phyloP scores from a whole-genome alignment of 495 filamentous ascomycete species.

The Cladorrhinum samala region DNA sequence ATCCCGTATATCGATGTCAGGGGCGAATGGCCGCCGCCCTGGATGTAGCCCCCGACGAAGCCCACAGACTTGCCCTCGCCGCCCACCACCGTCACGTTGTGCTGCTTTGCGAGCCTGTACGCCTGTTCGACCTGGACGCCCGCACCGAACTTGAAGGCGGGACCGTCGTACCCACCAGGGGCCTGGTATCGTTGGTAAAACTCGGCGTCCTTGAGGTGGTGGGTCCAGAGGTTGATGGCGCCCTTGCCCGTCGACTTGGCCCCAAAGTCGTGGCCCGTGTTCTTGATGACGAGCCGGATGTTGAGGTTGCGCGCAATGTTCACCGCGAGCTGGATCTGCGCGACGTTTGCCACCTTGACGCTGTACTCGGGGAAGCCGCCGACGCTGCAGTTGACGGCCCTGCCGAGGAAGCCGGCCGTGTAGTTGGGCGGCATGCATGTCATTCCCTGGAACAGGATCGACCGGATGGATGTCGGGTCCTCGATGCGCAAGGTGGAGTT shows the following conservation, averaged over 20 bases:
- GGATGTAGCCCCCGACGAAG: constrained; percentile 39
- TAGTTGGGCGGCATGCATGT: constrained; percentile 34
- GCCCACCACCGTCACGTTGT: constrained; percentile 41
- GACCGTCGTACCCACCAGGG: constrained; percentile 29
- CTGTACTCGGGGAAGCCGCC: constrained; percentile 38
- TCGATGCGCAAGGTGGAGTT: constrained; percentile 25
- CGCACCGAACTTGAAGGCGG: constrained; percentile 44
- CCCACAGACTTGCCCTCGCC: constrained; percentile 43
- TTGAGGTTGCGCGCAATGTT: not conserved
- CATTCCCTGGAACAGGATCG: constrained; percentile 35
- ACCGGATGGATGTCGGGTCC: constrained; percentile 38
- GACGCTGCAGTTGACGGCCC: constrained; percentile 40
- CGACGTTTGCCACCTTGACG: constrained; percentile 47
- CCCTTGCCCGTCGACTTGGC: constrained; percentile 42
- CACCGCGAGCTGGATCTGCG: constrained; percentile 30
- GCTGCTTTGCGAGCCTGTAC: constrained; percentile 32
- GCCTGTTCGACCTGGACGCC: constrained; percentile 49
- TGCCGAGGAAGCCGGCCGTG: constrained; percentile 44
- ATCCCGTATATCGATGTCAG: constrained; percentile 50
- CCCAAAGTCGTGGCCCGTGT: constrained; percentile 56
- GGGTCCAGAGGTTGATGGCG: constrained; percentile 53
- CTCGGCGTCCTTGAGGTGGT: constrained; percentile 46
- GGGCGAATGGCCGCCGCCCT: constrained; percentile 55
- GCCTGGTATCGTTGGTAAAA: constrained; percentile 23
- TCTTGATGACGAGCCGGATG: constrained; percentile 21